These are phyloP conservation scores for Sporothrix curviconia DNA, from an alignment of 2,329 filamentous ascomycete species.

Conservation along the genomic window DNA sequence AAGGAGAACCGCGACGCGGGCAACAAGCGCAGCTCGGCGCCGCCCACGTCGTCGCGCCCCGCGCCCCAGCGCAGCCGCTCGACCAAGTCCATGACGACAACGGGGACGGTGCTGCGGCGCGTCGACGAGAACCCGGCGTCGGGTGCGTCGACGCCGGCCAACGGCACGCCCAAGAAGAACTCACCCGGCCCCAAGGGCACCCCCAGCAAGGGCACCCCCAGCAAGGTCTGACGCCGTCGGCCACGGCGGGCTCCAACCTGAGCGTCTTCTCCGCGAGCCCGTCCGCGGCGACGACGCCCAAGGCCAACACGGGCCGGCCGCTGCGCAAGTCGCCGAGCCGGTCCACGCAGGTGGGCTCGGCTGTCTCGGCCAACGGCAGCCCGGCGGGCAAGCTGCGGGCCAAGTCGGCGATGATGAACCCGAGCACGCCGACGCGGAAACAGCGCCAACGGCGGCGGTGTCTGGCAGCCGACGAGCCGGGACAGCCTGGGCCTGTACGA, in stretches of 20 bases:
- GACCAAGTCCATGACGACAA: not conserved
- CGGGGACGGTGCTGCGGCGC: conserved; percentile 7
- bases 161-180: not conserved
- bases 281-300: too few species aligned
- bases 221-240: not conserved
- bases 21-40: conserved; percentile 2
- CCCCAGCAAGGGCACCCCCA: not conserved
- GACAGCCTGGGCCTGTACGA: conserved; percentile 41
- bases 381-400: not conserved
- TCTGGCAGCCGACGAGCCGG: not conserved
- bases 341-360: not conserved
- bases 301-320: conserved; percentile 9
- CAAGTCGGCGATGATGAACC: not conserved
- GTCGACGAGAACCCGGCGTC: conserved; percentile 13
- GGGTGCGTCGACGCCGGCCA: not conserved
- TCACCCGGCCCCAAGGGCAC: not conserved
- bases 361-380: not conserved
- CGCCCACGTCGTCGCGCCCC: not conserved
- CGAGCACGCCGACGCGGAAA: conserved; percentile 6
- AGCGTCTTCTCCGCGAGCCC: not conserved
- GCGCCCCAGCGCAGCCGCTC: conserved; percentile 3
- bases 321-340: conserved; percentile 9
- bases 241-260: not conserved
- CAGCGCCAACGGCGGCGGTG: not conserved
- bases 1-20: conserved; percentile 5